These are phyloP conservation scores for Petunia axillaris DNA, from an alignment of 257 asterid species.

Conservation along the genomic window DNA sequence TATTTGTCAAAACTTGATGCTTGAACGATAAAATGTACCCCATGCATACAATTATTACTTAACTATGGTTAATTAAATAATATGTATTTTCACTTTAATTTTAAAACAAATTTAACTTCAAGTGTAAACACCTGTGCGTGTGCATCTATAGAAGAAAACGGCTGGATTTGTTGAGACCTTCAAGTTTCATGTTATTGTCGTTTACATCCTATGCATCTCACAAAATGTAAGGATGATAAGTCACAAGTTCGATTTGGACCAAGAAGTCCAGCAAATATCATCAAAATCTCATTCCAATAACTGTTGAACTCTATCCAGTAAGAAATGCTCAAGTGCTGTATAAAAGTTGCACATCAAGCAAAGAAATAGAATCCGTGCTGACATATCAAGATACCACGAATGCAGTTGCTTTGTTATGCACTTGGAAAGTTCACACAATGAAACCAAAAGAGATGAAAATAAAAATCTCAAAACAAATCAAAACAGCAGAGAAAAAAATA, in stretches of 20 bases:
- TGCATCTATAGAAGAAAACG: no score
- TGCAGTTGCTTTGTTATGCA: background rate
- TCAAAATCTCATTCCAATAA: background rate
- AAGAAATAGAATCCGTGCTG: background rate
- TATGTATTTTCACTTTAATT: no score
- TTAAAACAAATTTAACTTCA: no score
- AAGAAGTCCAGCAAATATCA: background rate
- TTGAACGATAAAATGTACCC: no score
- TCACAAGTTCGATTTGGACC: background rate
- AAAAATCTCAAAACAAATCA: background rate
- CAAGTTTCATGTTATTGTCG: background rate
- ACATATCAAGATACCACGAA: background rate
- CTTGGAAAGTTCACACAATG: background rate
- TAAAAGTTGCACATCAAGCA: background rate
- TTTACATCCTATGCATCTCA: background rate
- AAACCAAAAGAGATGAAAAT: background rate
- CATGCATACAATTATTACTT: no score
- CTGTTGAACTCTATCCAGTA: background rate
- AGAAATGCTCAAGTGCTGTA: no score
- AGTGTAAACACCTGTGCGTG: no score
- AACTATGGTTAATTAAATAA: no score
- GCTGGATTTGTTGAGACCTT: no score
- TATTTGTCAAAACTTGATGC: no score
- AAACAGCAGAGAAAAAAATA: background rate
- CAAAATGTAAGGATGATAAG: background rate